These are phyloP conservation scores for Cicer bijugum DNA, from an alignment of 306 rosid species.

Conservation along the genomic window DNA sequence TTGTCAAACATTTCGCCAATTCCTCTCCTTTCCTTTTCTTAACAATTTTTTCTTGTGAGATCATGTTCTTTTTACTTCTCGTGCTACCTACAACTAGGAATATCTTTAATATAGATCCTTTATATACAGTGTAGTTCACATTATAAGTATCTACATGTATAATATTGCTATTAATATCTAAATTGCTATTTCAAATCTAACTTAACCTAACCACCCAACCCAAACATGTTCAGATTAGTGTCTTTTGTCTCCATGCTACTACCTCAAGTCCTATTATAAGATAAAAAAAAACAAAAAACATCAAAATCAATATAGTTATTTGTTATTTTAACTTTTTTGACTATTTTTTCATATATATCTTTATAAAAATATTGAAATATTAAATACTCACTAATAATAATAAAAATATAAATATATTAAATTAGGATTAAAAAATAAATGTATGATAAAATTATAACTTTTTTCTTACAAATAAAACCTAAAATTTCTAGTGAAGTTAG, in stretches of 20 bases:
- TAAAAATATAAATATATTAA: too few relatives aligned
- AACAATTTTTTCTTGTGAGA: slow-evolving; percentile 22
- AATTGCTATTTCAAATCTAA: neutral
- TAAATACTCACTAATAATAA: too few relatives aligned
- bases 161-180: neutral
- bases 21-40: slow-evolving; percentile 23
- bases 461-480: too few relatives aligned
- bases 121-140: slow-evolving; percentile 44
- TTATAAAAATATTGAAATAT: too few relatives aligned
- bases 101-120: slow-evolving; percentile 36
- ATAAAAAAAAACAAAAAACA: too few relatives aligned
- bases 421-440: too few relatives aligned
- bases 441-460: too few relatives aligned
- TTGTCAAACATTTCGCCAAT: slow-evolving; percentile 38
- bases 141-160: slow-evolving; percentile 10
- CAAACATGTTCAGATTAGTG: slow-evolving; percentile 1
- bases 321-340: too few relatives aligned
- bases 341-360: too few relatives aligned
- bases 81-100: slow-evolving; percentile 27
- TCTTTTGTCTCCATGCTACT: neutral
- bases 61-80: slow-evolving; percentile 36
- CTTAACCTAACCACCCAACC: slow-evolving; percentile 25
- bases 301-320: too few relatives aligned
- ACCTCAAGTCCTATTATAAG: too few relatives aligned
- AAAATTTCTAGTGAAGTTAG: too few relatives aligned